phyloP scores from a whole-genome alignment of 1,139 yeast species.

The Saccharomyces pastorianus region DNA sequence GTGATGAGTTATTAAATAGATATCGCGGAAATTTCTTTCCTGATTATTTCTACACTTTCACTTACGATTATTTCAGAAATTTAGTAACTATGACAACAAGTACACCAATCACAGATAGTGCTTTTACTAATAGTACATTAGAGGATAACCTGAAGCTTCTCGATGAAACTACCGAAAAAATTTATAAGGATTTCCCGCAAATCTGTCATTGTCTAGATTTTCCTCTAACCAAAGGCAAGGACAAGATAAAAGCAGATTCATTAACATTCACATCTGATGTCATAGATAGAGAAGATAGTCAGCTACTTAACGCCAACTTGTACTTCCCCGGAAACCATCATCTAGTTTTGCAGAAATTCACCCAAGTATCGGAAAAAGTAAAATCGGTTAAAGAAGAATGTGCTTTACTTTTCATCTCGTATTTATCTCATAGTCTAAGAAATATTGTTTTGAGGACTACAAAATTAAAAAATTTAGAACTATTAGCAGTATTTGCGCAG shows the following conservation, averaged over 20 bases:
- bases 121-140: slow-evolving; percentile 18
- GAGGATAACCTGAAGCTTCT: slow-evolving; percentile 37
- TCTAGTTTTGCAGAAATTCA: background rate
- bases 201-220: slow-evolving; percentile 43
- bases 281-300: slow-evolving; percentile 1
- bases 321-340: background rate
- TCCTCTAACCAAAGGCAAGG: slow-evolving; percentile 23
- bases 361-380: slow-evolving; percentile 7
- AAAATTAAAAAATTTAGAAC: slow-evolving; percentile 64
- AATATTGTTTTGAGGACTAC: slow-evolving; percentile 56
- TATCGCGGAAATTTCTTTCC: slow-evolving; percentile 58
- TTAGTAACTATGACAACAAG: slow-evolving; percentile 30
- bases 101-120: slow-evolving; percentile 19
- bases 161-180: slow-evolving; percentile 52
- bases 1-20: slow-evolving; percentile 45
- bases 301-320: background rate
- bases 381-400: slow-evolving; percentile 36
- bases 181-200: slow-evolving; percentile 49
- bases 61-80: slow-evolving; percentile 57
- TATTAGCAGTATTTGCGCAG: slow-evolving; percentile 70
- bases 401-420: slow-evolving; percentile 54
- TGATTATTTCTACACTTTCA: slow-evolving; percentile 55
- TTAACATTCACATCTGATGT: slow-evolving; percentile 7
- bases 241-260: background rate
- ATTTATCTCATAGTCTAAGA: slow-evolving; percentile 57